Percentiles rank a stretch among this genome's conserved stretches.
Evolutionary conservation across 345 rosid species (phyloP).

Genomic region (Melaleuca quinquenervia): DNA sequence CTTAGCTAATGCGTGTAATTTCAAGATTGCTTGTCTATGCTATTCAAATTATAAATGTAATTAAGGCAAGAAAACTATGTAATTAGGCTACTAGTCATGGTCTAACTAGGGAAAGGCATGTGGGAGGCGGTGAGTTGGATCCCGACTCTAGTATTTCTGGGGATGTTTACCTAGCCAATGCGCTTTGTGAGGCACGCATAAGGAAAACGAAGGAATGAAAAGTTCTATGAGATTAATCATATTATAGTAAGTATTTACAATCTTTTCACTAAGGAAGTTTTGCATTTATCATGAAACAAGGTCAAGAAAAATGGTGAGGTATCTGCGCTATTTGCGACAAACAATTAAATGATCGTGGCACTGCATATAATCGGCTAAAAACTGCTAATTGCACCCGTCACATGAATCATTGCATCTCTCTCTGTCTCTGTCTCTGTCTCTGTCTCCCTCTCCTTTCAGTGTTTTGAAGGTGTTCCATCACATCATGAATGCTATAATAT

Average conservation of each 20-base stretch:
- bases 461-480: not conserved
- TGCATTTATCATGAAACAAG: not conserved
- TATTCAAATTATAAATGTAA: not conserved
- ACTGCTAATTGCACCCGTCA: not conserved
- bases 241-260: not conserved
- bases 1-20: not conserved
- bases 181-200: not conserved
- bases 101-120: not conserved
- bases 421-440: too few species aligned
- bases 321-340: not conserved
- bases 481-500: not conserved
- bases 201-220: not conserved
- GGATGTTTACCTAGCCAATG: not conserved
- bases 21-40: not conserved
- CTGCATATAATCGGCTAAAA: not conserved
- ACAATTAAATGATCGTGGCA: not conserved
- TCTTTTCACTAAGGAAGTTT: not conserved
- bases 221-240: not conserved
- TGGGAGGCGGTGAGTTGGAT: not conserved
- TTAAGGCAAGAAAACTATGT: not conserved
- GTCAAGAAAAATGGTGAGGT: not conserved
- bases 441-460: too few species aligned
- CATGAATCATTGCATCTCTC: not conserved
- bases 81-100: not conserved
- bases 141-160: not conserved